Evolutionary conservation across 2,329 filamentous ascomycete genomes (phyloP), one percentile per base, ranked within the genome.

Genomic region (Aspergillus pseudotamarii): DNA sequence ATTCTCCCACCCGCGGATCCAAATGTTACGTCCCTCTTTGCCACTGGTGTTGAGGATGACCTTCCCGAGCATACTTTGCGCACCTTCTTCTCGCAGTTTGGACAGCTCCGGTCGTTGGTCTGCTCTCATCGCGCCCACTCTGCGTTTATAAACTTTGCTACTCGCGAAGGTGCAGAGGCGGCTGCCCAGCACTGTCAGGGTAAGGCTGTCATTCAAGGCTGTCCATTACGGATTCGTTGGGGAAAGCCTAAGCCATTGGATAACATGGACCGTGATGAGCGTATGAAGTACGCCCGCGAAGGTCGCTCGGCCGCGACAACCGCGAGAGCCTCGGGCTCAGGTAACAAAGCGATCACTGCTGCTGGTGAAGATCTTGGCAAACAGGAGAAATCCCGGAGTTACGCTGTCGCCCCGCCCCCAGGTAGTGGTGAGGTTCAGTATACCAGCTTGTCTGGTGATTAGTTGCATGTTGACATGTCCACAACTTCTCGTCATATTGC

Each of bases 51-150:
- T 2, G 95, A 99, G 78, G 95, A 99, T 75, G 95, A 99, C 72
- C 84, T 99, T 8, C 94, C 94, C 2, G 95, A 99, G 78, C 89
- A 94, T 79, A 93, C 94, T 72, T 84, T 99, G 30, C 91, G 95
- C 55, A 90, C 93, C 2, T 95, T 96, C 78, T 99, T 99, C 82
- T 88, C 92, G 64, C 86, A 87, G 21, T 93, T 94, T 72, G 95
- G 95, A 66, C 92, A 94, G 73, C 89, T 99, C 64, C 92, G 95
- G 72, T 97, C 93, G 30, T 82, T 99, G 19, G 90, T 99, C 43
- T 98, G 95, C 79, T 97, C 94, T 8, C 95, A 99, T 80, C 93
- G 96, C 82, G 94, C 94, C 19, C 95, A 98, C 75, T 98, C 94
- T 77, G 95, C 95, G 1, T 99, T 98, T 75, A 84, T 99, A 80